Conservation (phyloP, 352 stramenopile species). For the Phytophthora chlamydospora region DNA sequence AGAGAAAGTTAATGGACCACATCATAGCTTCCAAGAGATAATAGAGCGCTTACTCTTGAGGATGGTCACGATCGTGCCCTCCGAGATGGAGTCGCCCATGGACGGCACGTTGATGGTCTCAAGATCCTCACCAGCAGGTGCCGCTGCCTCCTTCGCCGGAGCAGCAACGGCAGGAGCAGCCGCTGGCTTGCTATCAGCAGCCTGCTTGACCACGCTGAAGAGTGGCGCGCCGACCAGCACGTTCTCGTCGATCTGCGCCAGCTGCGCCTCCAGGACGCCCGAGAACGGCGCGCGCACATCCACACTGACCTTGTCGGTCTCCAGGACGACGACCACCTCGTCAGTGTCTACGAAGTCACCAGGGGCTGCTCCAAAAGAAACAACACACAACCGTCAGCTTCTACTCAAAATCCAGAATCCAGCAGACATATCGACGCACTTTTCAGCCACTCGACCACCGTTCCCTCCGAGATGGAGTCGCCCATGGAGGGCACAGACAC, state of each 20-base stretch:
- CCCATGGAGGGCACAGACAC: conserved; percentile 90
- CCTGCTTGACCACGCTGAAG: conserved; percentile 77
- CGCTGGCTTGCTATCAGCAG: conserved; percentile 27
- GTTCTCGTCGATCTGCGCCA: conserved; percentile 94
- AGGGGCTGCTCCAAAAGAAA: conserved; percentile 40
- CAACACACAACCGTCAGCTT: not conserved
- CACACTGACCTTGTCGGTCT: conserved; percentile 99
- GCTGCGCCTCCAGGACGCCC: conserved; percentile 92
- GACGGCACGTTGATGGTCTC: conserved; percentile 88
- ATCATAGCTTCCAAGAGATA: not conserved
- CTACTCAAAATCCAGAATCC: not conserved
- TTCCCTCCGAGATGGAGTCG: conserved; percentile 98
- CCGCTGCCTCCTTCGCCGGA: conserved; percentile 26
- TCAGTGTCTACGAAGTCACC: conserved; percentile 95
- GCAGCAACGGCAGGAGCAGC: conserved; percentile 22
- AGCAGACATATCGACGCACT: conserved; percentile 28
- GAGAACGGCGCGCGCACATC: conserved; percentile 92
- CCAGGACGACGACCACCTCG: conserved; percentile 97
- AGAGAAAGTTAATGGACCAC: conserved; percentile 1
- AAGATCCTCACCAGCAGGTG: conserved; percentile 45
- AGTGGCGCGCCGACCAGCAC: conserved; percentile 96
- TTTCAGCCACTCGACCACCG: conserved; percentile 97
- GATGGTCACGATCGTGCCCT: conserved; percentile 96
- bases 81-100: conserved; percentile 97
- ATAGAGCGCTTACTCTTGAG: conserved; percentile 61